These are phyloP conservation scores for Amanita muscaria DNA, from an alignment of 768 basidiomycete species.

Conservation along the genomic window DNA sequence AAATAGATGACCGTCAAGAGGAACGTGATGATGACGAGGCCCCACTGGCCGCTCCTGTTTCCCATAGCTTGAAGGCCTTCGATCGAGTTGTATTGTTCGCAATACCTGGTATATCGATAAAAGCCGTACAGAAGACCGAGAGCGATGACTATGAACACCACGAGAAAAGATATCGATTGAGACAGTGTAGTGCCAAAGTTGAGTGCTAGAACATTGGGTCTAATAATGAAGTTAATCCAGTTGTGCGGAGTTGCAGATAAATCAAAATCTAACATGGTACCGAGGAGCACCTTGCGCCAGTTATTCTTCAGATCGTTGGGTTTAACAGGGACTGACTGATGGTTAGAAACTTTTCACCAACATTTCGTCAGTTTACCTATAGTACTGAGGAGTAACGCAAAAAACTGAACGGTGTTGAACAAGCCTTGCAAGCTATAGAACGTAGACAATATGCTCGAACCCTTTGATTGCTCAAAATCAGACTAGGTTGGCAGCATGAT, in stretches of 20 bases:
- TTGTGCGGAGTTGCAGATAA: neutral
- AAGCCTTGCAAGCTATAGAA: slow-evolving; percentile 68
- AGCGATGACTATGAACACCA: slow-evolving; percentile 48
- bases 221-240: slow-evolving; percentile 17
- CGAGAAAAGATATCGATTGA: slow-evolving; percentile 52
- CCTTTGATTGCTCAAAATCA: slow-evolving; percentile 30
- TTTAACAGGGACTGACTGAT: slow-evolving; percentile 28
- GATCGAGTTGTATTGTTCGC: slow-evolving; percentile 37
- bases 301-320: slow-evolving; percentile 30
- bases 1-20: slow-evolving; percentile 62
- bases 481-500: neutral
- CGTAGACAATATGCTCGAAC: slow-evolving; percentile 58
- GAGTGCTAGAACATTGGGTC: slow-evolving; percentile 67
- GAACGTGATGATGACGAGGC: slow-evolving; percentile 54
- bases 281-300: slow-evolving; percentile 55
- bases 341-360: neutral
- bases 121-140: slow-evolving; percentile 51
- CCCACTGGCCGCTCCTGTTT: slow-evolving; percentile 36
- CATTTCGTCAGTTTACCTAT: slow-evolving; percentile 33
- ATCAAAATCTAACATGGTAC: slow-evolving; percentile 46
- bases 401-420: slow-evolving; percentile 60
- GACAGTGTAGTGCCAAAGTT: slow-evolving; percentile 58
- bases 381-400: slow-evolving; percentile 61
- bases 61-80: slow-evolving; percentile 48
- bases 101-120: slow-evolving; percentile 37